Evolutionary conservation across 2,329 filamentous ascomycete species (phyloP), one percentile per base, ranked within the genome.

Genomic region (Ceratocystis lukuohia): DNA sequence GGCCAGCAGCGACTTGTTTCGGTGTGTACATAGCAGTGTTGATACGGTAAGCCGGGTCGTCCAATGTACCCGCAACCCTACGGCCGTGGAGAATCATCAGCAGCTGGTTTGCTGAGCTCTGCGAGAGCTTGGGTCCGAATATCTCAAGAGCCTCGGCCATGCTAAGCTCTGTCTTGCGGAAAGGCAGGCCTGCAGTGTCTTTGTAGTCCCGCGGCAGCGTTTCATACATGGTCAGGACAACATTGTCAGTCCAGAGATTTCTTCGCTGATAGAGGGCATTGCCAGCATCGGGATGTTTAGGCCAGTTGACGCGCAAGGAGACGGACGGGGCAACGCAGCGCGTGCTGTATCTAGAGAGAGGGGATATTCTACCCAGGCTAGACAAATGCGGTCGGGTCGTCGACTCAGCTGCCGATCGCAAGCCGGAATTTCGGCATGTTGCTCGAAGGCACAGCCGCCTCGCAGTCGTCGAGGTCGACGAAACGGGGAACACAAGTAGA

Each of bases 51-150:
- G 74, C 75, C 1, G 84, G 84, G 71, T 87, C 84, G 10, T 84
- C 79, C 53, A 87, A 76, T 2, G 84, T 86, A 44, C 85, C 85
- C 6, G 84, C 83, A 25, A 88, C 83, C 50, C 85, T 78, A 45
- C 84, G 80, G 7, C 84, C 85, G 71, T 88, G 85, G 12, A 87
- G 74, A 62, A 87, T 81, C 64, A 77, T 76, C 62, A 87, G 74
- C 56, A 87, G 73, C 57, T 74, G 75, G 71, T 86, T 86, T 22
- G 80, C 84, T 4, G 73, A 71, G 2, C 71, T 69, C 0, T 76
- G 72, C 68, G 76, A 74, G 59, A 85, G 75, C 12, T 75, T 74
- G 4, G 76, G 71, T 1, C 82, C 81, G 68, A 87, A 85, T 46
- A 85, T 76, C 8, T 70, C 68, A 17, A 75, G 70, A 5, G 79